These are phyloP conservation scores for Veloboletus limbatus DNA, from an alignment of 1,284 basidiomycete genomes.

Conservation along the genomic window DNA sequence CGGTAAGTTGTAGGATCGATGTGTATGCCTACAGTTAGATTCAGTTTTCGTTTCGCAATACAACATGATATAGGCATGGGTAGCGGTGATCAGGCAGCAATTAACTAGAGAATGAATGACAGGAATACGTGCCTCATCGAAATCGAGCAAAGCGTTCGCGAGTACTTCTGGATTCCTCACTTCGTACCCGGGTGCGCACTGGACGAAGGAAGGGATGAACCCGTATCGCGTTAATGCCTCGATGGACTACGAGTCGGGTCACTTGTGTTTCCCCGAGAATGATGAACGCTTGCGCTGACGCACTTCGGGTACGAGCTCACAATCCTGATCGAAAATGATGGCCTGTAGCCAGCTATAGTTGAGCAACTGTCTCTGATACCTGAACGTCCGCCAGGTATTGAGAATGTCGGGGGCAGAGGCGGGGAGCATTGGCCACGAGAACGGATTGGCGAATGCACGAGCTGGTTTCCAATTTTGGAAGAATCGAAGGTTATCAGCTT, in stretches of 20 bases:
- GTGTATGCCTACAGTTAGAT: slow-evolving; percentile 24
- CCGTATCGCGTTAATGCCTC: slow-evolving; percentile 29
- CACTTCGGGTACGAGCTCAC: slow-evolving; percentile 20
- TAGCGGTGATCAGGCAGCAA: not conserved
- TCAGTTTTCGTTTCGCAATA: not conserved
- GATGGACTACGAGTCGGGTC: slow-evolving; percentile 19
- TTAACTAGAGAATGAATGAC: not conserved
- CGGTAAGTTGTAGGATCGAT: slow-evolving; percentile 20
- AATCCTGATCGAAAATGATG: slow-evolving; percentile 27
- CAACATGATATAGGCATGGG: not conserved
- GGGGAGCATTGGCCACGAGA: slow-evolving; percentile 33
- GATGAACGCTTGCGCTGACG: slow-evolving; percentile 1
- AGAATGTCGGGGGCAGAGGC: slow-evolving; percentile 27
- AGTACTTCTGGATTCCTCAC: slow-evolving; percentile 24
- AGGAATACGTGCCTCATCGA: slow-evolving; percentile 24
- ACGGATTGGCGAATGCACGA: slow-evolving; percentile 33
- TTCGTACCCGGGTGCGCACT: slow-evolving; percentile 20
- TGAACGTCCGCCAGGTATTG: slow-evolving; percentile 22
- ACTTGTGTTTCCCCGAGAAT: not conserved
- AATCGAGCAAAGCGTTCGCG: slow-evolving; percentile 21
- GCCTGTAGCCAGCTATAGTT: slow-evolving; percentile 34
- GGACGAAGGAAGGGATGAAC: slow-evolving; percentile 27
- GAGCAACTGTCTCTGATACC: slow-evolving; percentile 28
- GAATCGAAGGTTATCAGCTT: slow-evolving; percentile 25
- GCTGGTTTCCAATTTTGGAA: slow-evolving; percentile 33